Evolutionary conservation across 495 filamentous ascomycete genomes (phyloP), one percentile per base, ranked within the genome.

Genomic region (Apodospora peruviana): DNA sequence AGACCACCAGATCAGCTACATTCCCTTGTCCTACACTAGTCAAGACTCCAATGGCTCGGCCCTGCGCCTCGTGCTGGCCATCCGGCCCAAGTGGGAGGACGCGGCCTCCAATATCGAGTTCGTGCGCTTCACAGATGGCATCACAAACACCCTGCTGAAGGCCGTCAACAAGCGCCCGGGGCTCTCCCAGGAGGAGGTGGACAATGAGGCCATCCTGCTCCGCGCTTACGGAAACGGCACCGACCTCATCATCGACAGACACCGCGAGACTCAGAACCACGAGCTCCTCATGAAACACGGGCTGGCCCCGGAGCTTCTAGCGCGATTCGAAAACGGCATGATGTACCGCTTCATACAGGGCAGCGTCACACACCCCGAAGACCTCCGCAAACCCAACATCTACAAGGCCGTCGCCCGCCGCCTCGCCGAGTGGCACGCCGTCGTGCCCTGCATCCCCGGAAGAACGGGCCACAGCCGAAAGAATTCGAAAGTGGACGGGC

Each of bases 101-200:
- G 68, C 77, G 1, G 80, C 76, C 43, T 89, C 87, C 46, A 81
- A 83, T n/a, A 78, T 98, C 51, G 86, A 91, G 62, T 88, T 97
- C 57, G 77, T 89, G 41, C 81, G 84, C 40, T 98, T 97, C 73
- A 98, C 88, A 22, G 93, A 98, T 62, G 93, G 93, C 55, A 98
- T 98, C 66, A 98, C 93, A 39, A 98, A 98, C 68, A 96, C 91
- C 72, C 79, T 98, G 24, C 65, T 81, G 27, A 97, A 97, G 78
- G 87, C 87, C 23, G 76, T 91, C 64, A 95, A 96, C 64, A 81
- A 79, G 66, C 81, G 80, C 35, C 75, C 85, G 4, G 88, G 86
- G n/a, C 75, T 84, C 51, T 84, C 86, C 17, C 74, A 87, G 55
- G 80, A 88, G 44, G 69, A 95, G 60, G 71, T 90, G 53, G 90